These are phyloP conservation scores for Candida qinlingensis DNA, from an alignment of 805 yeast genomes.

Conservation along the genomic window DNA sequence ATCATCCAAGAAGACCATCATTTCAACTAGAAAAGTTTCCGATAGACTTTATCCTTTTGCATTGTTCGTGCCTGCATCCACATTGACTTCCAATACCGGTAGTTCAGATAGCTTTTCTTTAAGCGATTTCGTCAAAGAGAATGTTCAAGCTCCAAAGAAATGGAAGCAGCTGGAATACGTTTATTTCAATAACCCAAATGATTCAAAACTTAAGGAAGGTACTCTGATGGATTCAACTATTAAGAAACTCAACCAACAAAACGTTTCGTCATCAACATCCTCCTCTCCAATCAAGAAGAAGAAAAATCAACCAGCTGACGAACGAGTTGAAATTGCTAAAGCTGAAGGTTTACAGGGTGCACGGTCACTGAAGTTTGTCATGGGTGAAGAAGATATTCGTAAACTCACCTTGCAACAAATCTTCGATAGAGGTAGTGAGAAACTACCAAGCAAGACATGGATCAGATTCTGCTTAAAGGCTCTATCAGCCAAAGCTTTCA, in stretches of 20 bases:
- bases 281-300: conserved; percentile 22
- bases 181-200: conserved; percentile 31
- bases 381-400: conserved; percentile 54
- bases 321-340: conserved; percentile 3
- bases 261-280: conserved; percentile 1
- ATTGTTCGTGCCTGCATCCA: conserved; percentile 46
- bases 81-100: conserved; percentile 28
- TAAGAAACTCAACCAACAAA: conserved; percentile 9
- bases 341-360: conserved; percentile 15
- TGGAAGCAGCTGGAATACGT: conserved; percentile 54
- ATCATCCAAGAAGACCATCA: conserved; percentile 21
- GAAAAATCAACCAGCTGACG: conserved; percentile 7
- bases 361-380: conserved; percentile 45
- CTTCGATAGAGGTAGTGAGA: conserved; percentile 51
- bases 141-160: conserved; percentile 43
- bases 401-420: conserved; percentile 54
- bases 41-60: conserved; percentile 40
- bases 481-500: conserved; percentile 68
- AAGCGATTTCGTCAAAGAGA: conserved; percentile 40
- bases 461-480: conserved; percentile 57
- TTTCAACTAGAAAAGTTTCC: conserved; percentile 22
- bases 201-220: conserved; percentile 1
- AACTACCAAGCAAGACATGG: conserved; percentile 60
- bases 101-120: conserved; percentile 36
- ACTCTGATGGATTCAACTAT: conserved; percentile 6